These are phyloP conservation scores for Floccularia luteovirens DNA, from an alignment of 768 basidiomycete species.

Conservation along the genomic window DNA sequence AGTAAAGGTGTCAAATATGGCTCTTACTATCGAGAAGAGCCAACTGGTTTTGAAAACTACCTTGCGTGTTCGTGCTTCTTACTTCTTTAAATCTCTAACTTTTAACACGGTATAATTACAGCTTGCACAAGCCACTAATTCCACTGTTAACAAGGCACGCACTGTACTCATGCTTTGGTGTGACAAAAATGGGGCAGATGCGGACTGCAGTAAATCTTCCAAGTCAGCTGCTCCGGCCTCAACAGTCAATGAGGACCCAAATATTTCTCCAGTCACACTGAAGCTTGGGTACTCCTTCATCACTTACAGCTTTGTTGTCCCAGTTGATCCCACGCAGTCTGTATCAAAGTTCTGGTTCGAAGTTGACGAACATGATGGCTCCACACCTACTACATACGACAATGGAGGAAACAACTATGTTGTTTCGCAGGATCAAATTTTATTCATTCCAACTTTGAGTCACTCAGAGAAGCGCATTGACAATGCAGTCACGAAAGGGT, in stretches of 20 bases:
- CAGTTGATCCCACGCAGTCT: slow-evolving; percentile 18
- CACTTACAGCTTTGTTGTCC: slow-evolving; percentile 22
- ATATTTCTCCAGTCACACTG: slow-evolving; percentile 17
- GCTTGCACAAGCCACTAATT: slow-evolving; percentile 15
- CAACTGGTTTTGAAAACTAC: slow-evolving; percentile 17
- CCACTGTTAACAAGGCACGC: slow-evolving; percentile 15
- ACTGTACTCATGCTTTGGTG: slow-evolving; percentile 22
- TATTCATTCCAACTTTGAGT: slow-evolving; percentile 23
- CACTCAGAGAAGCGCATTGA: slow-evolving; percentile 4
- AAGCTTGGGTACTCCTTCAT: slow-evolving; percentile 16
- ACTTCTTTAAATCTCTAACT: background rate
- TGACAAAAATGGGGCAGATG: slow-evolving; percentile 19
- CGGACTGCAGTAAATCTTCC: slow-evolving; percentile 12
- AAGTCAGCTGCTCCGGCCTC: slow-evolving; percentile 12
- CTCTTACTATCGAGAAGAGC: slow-evolving; percentile 15
- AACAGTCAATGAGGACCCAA: slow-evolving; percentile 10
- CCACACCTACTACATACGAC: slow-evolving; percentile 16
- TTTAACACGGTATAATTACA: slow-evolving; percentile 5
- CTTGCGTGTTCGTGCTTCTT: slow-evolving; percentile 13
- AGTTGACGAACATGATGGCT: slow-evolving; percentile 25
- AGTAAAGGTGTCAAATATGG: slow-evolving; percentile 18
- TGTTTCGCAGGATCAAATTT: slow-evolving; percentile 22
- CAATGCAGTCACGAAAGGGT: slow-evolving; percentile 8
- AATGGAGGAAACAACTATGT: slow-evolving; percentile 24
- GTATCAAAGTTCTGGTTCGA: slow-evolving; percentile 30